Conservation (phyloP, 164 flowering plant genomes). For the Houttuynia cordata region DNA sequence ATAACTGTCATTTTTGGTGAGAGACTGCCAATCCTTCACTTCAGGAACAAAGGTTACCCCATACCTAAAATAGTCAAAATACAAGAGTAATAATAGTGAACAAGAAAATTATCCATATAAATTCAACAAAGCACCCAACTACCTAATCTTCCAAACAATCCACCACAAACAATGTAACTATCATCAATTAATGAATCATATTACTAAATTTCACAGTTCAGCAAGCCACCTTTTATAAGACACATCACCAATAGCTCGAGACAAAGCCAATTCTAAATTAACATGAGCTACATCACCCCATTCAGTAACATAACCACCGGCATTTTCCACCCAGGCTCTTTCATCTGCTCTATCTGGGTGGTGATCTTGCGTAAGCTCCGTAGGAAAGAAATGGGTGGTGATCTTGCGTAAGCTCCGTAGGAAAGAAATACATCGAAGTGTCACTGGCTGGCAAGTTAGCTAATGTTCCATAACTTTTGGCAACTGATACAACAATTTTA, state of each 20-base stretch:
- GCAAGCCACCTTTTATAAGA: slow-evolving; percentile 51
- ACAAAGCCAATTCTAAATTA: slow-evolving; percentile 85
- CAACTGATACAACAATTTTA: slow-evolving; percentile 23
- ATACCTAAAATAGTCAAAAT: slow-evolving; percentile 34
- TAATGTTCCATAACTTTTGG: slow-evolving; percentile 21
- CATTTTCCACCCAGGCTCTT: slow-evolving; percentile 72
- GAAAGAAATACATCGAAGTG: slow-evolving; percentile 35
- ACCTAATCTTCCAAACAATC: not conserved
- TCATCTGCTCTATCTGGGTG: slow-evolving; percentile 91
- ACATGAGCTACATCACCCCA: slow-evolving; percentile 79
- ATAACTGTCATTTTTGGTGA: slow-evolving; percentile 62
- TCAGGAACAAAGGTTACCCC: slow-evolving; percentile 91
- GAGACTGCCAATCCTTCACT: slow-evolving; percentile 80
- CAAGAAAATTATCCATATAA: slow-evolving; percentile 5
- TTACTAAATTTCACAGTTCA: not conserved
- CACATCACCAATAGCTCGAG: slow-evolving; percentile 88
- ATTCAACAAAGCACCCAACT: not conserved
- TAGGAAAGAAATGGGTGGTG: too few species aligned
- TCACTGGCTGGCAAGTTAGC: slow-evolving; percentile 20
- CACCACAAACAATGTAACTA: not conserved
- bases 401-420: slow-evolving; percentile 77
- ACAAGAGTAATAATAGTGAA: slow-evolving; percentile 6
- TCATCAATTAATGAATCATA: not conserved
- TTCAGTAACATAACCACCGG: slow-evolving; percentile 75
- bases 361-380: too few species aligned